Evolutionary conservation across 2,329 filamentous ascomycete genomes (phyloP), one percentile per base, ranked within the genome.

Genomic region (Aspergillaceae sp.): DNA sequence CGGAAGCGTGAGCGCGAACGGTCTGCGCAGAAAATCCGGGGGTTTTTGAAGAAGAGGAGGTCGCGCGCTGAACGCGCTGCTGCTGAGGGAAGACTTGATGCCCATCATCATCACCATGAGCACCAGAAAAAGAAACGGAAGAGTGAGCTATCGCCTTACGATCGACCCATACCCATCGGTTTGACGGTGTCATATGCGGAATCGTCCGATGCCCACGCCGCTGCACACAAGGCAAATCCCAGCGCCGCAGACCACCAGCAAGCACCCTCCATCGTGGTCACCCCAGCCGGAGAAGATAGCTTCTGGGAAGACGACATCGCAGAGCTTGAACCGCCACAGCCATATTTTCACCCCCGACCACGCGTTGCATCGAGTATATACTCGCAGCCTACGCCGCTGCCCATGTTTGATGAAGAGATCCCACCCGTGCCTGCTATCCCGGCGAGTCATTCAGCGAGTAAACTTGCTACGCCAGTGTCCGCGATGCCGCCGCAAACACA

Each of bases 221-320:
- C 50, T 29, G 46, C 53, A 11, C 43, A 54, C 27, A 43, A 49
- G 11, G 26, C 19, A 7, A 48, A 52, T 19, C 19, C 2, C 19
- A 19, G 19, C 19, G 19, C 19, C 19, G 19, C 19, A 19, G 19
- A 19, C 19, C 19, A 19, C 19, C 19, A 19, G 19, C 19, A 19
- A 11, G 73, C 71, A 1, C 71, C 71, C 3, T 66, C 67, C 1
- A 74, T 74, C 38, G 54, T 74, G 10, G 59, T 74, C 10, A 74
- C 72, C 0, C 69, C 72, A 4, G 70, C 71, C 7, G 59, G 60
- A 35, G 67, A 71, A 27, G 60, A 66, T 37, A 57, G 58, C 4
- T 61, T 60, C 1, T 71, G 69, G 69, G 54, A 58, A 19, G 53
- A 50, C 7, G 43, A 60, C 7, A 57, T 57, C 29, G 50, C 54